Base-by-base conservation (phyloP, 257 asterid genomes). In the Lithospermum erythrorhizon region DNA sequence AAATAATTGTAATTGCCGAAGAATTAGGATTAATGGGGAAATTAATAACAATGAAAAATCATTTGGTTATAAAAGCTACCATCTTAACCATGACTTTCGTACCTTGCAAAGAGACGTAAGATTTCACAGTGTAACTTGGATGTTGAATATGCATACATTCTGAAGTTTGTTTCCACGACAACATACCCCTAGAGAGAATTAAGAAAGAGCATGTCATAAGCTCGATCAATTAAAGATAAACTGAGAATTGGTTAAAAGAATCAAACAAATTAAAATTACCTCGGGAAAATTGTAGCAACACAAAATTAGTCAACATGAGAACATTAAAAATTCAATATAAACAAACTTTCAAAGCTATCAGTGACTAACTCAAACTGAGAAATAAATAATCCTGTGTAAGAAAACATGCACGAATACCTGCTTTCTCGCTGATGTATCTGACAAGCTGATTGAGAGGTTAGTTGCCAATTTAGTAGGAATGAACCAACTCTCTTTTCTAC, bases 391-490 rank as follows among this genome's bases (percentile, higher is more conserved):
- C 30, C 63, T 17, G 47, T 54, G 52, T 51, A 15, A 45, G 45
- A 4, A n/a, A 19, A 25, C 47, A 32, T 57, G 37, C 57, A 51
- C 61, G 64, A 47, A 56, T 73, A 85, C 96, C 95, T 93, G 83
- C 72, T 93, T 93, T 67, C 98, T 83, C 37, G 94, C 58, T 27
- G 97, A 71, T 37, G 97, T 75, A 75, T 93, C 98, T 1, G 98
- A 83, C 79, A 93, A 81, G 83, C 97, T 86, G 64, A 84, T 84
- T 68, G 98, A 93, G 70, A 93, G 94, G 71, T 89, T 89, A 73
- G 98, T 93, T 48, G 96, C 97, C 61, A 93, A 73, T 77, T 89
- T 93, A 63, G 98, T 86, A 62, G 95, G 98, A 72, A 89, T 88
- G 58, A 89, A 93, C 98, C 98, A 93, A 73, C 96, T 75, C 69